A percentile compares a stretch with the other conserved stretches of the same genome.
Conservation (phyloP, 2,329 filamentous ascomycete species). For the Sporothrix phasma region DNA sequence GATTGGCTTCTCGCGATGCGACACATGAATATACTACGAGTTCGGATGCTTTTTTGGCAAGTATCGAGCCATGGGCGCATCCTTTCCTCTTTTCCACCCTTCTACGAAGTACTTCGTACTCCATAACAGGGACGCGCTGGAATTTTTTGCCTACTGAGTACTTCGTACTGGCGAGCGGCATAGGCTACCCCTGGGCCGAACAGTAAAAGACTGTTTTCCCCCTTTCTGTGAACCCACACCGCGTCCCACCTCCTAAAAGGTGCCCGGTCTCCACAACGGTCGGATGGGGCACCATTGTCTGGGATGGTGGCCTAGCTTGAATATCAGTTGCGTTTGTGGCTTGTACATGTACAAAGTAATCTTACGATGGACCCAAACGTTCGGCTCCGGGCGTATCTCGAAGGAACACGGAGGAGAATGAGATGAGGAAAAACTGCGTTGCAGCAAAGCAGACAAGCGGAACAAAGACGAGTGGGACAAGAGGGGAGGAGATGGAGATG, state of each 20-base stretch:
- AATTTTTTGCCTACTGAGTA: no score
- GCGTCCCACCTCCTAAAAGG: not conserved
- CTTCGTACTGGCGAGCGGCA: not conserved
- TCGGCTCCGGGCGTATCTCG: constrained; percentile 6
- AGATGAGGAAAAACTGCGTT: not conserved
- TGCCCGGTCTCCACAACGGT: not conserved
- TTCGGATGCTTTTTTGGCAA: no score
- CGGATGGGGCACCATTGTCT: not conserved
- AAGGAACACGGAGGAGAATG: not conserved
- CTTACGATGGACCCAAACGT: not conserved
- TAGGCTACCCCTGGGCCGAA: not conserved
- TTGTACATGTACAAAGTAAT: no score
- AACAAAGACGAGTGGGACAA: no score
- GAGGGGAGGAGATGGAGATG: not conserved
- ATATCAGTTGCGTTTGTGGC: not conserved
- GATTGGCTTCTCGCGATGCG: not conserved
- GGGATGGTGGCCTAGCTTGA: not conserved
- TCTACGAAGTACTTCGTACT: no score
- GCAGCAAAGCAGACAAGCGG: not conserved
- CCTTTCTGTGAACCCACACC: constrained; percentile 5
- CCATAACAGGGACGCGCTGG: not conserved
- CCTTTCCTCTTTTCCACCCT: not conserved
- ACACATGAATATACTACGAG: not conserved
- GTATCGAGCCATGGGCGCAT: not conserved
- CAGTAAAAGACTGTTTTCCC: not conserved